Conservation (phyloP, 2,329 filamentous ascomycete species). For the Colletotrichum lentis region DNA sequence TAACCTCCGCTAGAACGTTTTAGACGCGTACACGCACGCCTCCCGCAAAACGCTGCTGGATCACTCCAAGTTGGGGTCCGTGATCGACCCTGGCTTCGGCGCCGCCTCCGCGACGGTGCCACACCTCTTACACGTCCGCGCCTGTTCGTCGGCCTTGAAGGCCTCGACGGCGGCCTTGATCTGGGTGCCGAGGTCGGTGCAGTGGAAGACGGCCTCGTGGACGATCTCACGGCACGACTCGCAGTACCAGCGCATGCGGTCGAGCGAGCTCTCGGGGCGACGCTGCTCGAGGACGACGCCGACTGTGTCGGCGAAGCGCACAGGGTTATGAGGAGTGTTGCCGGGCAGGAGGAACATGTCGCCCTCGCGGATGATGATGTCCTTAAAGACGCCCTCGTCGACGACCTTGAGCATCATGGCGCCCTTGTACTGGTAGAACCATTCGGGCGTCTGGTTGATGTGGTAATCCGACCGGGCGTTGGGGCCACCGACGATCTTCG, state of each 20-base stretch:
- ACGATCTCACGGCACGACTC: constrained; percentile 73
- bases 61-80: constrained; percentile 64
- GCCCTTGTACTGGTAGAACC: constrained; percentile 97
- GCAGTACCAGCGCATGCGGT: constrained; percentile 94
- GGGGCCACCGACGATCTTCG: constrained; percentile 88
- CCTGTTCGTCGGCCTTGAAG: constrained; percentile 73
- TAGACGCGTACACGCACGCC: background rate
- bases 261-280: constrained; percentile 72
- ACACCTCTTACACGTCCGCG: constrained; percentile 79
- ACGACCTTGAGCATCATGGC: constrained; percentile 94
- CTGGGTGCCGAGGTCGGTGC: constrained; percentile 89
- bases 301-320: constrained; percentile 92
- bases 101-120: constrained; percentile 77
- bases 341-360: constrained; percentile 91
- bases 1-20: background rate
- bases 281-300: constrained; percentile 91
- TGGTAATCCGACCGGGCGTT: constrained; percentile 98
- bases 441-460: constrained; percentile 95
- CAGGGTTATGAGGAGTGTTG: constrained; percentile 97
- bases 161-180: constrained; percentile 89
- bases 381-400: constrained; percentile 75
- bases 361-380: constrained; percentile 89
- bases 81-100: constrained; percentile 67
- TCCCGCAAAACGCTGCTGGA: background rate
- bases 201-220: constrained; percentile 87